phyloP scores from a whole-genome alignment of 1,284 basidiomycete genomes.

The Microbotryum scabiosae region DNA sequence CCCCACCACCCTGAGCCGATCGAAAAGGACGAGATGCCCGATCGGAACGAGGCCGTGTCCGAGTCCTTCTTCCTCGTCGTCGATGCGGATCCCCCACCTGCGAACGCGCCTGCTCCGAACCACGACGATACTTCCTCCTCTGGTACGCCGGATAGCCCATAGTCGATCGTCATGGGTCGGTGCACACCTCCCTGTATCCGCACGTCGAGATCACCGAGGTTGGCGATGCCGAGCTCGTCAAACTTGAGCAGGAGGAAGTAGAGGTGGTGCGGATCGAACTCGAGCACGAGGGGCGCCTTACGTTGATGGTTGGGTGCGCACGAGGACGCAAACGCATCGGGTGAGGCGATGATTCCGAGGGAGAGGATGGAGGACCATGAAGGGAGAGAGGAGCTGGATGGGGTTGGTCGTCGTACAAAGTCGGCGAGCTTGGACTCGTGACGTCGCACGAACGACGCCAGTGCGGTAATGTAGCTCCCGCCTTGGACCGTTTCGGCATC shows the following conservation, averaged over 20 bases:
- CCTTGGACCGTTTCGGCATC: background rate
- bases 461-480: conserved; percentile 16
- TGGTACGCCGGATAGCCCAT: conserved; percentile 33
- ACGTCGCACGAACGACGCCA: conserved; percentile 16
- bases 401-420: conserved; percentile 4
- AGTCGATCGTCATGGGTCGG: conserved; percentile 63
- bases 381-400: background rate
- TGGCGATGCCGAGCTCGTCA: conserved; percentile 61
- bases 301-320: background rate
- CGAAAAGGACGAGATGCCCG: conserved; percentile 64
- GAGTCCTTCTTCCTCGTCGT: background rate
- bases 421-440: conserved; percentile 26
- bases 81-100: conserved; percentile 37
- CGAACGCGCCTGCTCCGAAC: conserved; percentile 65
- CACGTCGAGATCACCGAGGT: conserved; percentile 70
- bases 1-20: conserved; percentile 63
- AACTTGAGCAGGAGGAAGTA: conserved; percentile 81
- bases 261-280: conserved; percentile 69
- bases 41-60: conserved; percentile 36
- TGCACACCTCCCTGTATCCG: conserved; percentile 55
- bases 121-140: conserved; percentile 45
- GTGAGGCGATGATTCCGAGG: conserved; percentile 21
- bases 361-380: conserved; percentile 23
- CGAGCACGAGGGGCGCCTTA: conserved; percentile 47
- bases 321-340: conserved; percentile 3